Evolutionary conservation across 148 eudicot genomes (phyloP), one percentile per base, ranked within the genome.

Genomic region (Fallopia convolvulus): DNA sequence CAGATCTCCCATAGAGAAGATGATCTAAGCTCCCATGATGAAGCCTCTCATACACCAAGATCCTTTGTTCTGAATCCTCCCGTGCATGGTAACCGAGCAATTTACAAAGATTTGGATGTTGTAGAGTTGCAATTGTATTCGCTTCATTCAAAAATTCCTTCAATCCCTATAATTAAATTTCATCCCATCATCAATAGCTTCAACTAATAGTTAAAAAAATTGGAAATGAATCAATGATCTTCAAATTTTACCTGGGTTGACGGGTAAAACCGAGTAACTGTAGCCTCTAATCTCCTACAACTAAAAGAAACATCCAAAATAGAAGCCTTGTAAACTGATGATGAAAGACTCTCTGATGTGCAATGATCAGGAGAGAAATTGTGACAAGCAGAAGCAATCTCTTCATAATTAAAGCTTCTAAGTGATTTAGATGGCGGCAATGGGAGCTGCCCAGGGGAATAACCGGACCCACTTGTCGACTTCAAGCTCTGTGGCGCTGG

Each of bases 11-110:
- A 80, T 87, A 91, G 52, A 94, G 77, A 77, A 92, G 82, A 65
- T 87, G 85, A 83, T 92, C 97, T 76, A 94, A 86, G 80, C 97
- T 94, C 79, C 99, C 99, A 79, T 94, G 96, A 77, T 83, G 90
- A 47, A 92, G 90, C 88, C 97, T 92, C 84, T 94, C 97, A 71
- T 92, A 92, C 30, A 91, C 97, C 84, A 94, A 82, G 85, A 91
- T 90, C 87, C 94, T 87, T 33, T 81, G 86, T 50, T 89, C 96
- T 10, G 94, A 89, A 75, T 87, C 91, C 46, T 92, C 97, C 10
- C 88, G 89, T 39, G 93, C 97, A 84, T 94, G 99, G 80, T 85
- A 92, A 70, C 99, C 99, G 74, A 94, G 87, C 88, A 94, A 76
- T 81, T 89, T 94, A 78, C 97, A 92, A 56, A 94, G 89, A 77